Base-by-base conservation (phyloP, 225 moss, liverwort and hornwort species). In the Polytrichum commune region DNA sequence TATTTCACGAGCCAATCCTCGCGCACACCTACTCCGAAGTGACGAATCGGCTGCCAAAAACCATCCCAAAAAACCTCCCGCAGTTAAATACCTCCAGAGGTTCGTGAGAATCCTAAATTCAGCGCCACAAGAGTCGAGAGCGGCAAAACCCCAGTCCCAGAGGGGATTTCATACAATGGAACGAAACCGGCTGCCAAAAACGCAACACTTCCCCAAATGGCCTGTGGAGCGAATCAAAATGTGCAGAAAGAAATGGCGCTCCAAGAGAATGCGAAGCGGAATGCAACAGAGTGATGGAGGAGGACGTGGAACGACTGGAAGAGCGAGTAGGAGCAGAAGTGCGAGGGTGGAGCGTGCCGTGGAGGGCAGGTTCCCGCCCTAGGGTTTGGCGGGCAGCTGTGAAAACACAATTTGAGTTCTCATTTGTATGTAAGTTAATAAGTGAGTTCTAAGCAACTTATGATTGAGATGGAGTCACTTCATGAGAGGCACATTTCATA, bases 321-420 rank as follows among this genome's bases (percentile, higher is more conserved):
- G 27, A 28, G 3, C 25, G 16, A 54, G 29, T 18, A 56, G 27
- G 54, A 27, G 69, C 69, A 27, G 4, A 22, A 27, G 7, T 53
- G 69, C 26, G 6, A 58, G 58, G 7, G 24, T 22, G 26, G 54
- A 73, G 76, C 55, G 69, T 72, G 76, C 75, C 69, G 54, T 72
- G 63, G 69, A 68, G 78, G 19, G 32, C 66, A 74, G 74, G 79
- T 74, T 79, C 79, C 79, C 70, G 79, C 79, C 70, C 71, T 66
- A 70, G 56, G 75, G 71, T 72, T 60, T 70, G 69, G 65, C 60
- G 29, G 64, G 72, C 71, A 71, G 71, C 55, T 8, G 7, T 22
- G 46, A n/a, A 58, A 58, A 58, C 58, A 58, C 20, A 22, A 58
- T 58, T 58, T 58, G 46, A 46, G 46, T 16, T 13, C 13, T 46